Evolutionary conservation across 768 basidiomycete genomes (phyloP).

Genomic region (Myochromella boudieri): DNA sequence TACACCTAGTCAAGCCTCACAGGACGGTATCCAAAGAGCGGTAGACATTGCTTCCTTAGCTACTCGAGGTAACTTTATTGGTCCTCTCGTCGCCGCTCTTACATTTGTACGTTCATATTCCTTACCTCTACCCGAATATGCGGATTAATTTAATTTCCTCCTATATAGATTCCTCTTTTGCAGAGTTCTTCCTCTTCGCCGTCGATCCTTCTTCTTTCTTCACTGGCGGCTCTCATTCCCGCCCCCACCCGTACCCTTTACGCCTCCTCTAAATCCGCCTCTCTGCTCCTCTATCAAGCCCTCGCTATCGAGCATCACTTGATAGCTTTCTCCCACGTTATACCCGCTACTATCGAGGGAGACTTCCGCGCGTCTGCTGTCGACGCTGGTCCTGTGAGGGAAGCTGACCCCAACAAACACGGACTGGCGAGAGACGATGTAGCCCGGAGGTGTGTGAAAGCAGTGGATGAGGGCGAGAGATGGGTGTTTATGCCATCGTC

Average conservation of each 20-base stretch:
- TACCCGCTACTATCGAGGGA: constrained; percentile 75
- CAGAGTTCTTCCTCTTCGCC: constrained; percentile 62
- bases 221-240: constrained; percentile 75
- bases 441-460: constrained; percentile 56
- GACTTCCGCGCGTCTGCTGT: constrained; percentile 80
- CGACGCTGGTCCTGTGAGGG: constrained; percentile 48
- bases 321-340: constrained; percentile 58
- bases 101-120: constrained; percentile 56
- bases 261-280: constrained; percentile 79
- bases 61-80: constrained; percentile 62
- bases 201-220: constrained; percentile 77
- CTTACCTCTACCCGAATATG: neutral
- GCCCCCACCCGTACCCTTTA: constrained; percentile 87
- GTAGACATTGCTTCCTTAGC: constrained; percentile 59
- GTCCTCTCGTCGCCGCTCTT: constrained; percentile 67
- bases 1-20: constrained; percentile 36
- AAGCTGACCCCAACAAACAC: constrained; percentile 52
- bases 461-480: constrained; percentile 58
- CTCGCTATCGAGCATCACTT: constrained; percentile 78
- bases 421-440: constrained; percentile 64
- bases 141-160: neutral
- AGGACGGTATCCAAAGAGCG: constrained; percentile 58
- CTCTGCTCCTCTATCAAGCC: constrained; percentile 73
- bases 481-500: constrained; percentile 55
- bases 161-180: constrained; percentile 71